Conservation (phyloP, 108 stramenopile genomes). For the Skeletonema marinoi region DNA sequence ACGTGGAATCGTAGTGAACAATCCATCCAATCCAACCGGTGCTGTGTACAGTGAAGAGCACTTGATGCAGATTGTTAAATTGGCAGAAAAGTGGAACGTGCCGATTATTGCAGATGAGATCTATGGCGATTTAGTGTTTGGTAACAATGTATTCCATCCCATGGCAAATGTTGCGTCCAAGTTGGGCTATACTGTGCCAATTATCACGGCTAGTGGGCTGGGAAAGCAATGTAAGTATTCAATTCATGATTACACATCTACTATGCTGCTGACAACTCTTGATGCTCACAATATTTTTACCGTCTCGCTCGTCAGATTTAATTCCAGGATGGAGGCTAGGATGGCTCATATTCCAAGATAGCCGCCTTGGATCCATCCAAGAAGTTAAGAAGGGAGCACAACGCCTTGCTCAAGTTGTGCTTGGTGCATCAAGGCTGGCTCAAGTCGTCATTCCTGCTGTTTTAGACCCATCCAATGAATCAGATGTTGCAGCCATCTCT, state of each 20-base stretch:
- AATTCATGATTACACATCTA: neutral
- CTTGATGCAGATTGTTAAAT: slow-evolving; percentile 57
- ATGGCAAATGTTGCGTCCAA: slow-evolving; percentile 68
- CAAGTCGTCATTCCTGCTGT: slow-evolving; percentile 82
- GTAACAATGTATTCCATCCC: slow-evolving; percentile 60
- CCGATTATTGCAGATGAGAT: slow-evolving; percentile 94
- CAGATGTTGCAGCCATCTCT: slow-evolving; percentile 40
- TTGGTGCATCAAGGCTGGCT: slow-evolving; percentile 81
- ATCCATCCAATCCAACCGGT: slow-evolving; percentile 95
- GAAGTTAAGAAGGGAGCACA: slow-evolving; percentile 75
- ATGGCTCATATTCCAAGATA: slow-evolving; percentile 86
- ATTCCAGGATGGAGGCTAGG: slow-evolving; percentile 94
- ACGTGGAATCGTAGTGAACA: slow-evolving; percentile 89
- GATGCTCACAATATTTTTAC: neutral
- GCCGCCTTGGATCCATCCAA: slow-evolving; percentile 54
- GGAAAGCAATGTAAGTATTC: slow-evolving; percentile 85
- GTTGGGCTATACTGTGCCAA: slow-evolving; percentile 72
- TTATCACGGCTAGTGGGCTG: slow-evolving; percentile 86
- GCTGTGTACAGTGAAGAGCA: slow-evolving; percentile 83
- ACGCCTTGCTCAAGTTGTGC: slow-evolving; percentile 79
- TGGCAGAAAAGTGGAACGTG: slow-evolving; percentile 67
- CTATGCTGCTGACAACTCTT: neutral
- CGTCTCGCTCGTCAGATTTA: slow-evolving; percentile 42
- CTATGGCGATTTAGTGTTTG: slow-evolving; percentile 89
- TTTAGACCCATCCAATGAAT: slow-evolving; percentile 50